Evolutionary conservation across 2,329 filamentous ascomycete genomes (phyloP).

Genomic region (Colletotrichum plurivorum): DNA sequence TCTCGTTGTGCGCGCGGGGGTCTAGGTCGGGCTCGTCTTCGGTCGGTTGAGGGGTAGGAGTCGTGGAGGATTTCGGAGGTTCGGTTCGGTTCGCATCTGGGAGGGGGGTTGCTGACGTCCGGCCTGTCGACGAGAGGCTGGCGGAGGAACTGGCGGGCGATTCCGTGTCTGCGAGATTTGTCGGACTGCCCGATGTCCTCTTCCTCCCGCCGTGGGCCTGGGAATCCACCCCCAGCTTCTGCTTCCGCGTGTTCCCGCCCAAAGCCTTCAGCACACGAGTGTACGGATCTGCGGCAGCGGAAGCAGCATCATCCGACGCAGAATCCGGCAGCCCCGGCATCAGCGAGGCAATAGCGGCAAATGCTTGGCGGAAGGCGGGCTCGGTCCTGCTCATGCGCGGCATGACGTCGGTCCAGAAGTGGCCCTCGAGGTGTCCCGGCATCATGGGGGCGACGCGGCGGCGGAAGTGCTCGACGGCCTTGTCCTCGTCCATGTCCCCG

Average conservation of each 20-base stretch:
- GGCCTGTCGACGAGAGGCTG: background rate
- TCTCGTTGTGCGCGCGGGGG: background rate
- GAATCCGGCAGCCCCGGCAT: constrained; percentile 18
- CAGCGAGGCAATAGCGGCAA: constrained; percentile 63
- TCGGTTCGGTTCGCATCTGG: constrained; percentile 8
- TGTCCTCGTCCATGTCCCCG: constrained; percentile 41
- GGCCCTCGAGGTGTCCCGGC: constrained; percentile 54
- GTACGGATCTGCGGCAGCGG: constrained; percentile 6
- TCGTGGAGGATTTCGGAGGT: constrained; percentile 47
- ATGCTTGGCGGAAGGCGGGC: constrained; percentile 62
- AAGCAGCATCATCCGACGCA: constrained; percentile 6
- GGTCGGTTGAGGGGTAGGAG: constrained; percentile 54
- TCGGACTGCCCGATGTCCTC: background rate
- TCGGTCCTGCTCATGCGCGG: constrained; percentile 61
- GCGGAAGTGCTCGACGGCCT: constrained; percentile 52
- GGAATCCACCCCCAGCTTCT: background rate
- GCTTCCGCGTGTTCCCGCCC: constrained; percentile 6
- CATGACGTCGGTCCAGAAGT: constrained; percentile 61
- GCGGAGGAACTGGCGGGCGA: constrained; percentile 29
- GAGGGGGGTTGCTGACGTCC: constrained; percentile 11
- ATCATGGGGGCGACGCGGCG: constrained; percentile 55
- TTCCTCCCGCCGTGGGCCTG: background rate
- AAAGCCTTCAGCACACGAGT: background rate
- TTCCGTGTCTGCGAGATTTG: background rate
- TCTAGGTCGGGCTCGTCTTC: constrained; percentile 24